Percentiles rank a stretch among this genome's conserved stretches.
Evolutionary conservation across 2,329 filamentous ascomycete genomes (phyloP).

Genomic region (Cercospora sp.): DNA sequence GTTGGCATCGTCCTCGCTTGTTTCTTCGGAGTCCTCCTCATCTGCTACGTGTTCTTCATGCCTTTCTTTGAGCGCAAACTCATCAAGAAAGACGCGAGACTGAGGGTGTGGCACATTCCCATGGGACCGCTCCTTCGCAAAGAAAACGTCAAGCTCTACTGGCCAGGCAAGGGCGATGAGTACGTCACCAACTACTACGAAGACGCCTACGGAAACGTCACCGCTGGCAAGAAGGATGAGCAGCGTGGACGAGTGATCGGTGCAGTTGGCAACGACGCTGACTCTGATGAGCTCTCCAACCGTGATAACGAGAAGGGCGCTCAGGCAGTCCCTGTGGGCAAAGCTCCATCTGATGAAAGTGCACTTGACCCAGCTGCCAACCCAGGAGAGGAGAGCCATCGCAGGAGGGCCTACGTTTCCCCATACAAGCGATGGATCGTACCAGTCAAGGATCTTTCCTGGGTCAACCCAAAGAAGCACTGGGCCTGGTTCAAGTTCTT

Average conservation of each 20-base stretch:
- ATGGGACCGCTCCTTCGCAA: conserved; percentile 44
- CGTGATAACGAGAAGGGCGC: background rate
- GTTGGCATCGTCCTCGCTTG: conserved; percentile 56
- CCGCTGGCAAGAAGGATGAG: conserved; percentile 47
- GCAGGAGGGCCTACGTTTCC: background rate
- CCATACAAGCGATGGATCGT: conserved; percentile 39
- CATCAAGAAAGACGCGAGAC: conserved; percentile 61
- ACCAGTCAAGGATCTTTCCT: conserved; percentile 33
- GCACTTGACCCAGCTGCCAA: conserved; percentile 2
- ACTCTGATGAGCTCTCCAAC: conserved; percentile 15
- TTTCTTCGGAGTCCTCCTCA: conserved; percentile 51
- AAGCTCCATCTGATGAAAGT: conserved; percentile 7
- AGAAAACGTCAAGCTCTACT: conserved; percentile 6
- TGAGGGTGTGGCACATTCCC: conserved; percentile 57
- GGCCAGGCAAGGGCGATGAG: background rate
- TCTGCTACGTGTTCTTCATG: conserved; percentile 57
- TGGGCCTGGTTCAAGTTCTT: conserved; percentile 26
- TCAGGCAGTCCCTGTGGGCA: background rate
- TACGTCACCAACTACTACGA: conserved; percentile 21
- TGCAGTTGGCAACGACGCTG: conserved; percentile 18
- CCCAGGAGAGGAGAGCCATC: background rate
- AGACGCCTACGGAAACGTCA: conserved; percentile 21
- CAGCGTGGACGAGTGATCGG: conserved; percentile 45
- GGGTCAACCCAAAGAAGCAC: conserved; percentile 16
- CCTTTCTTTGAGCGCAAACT: conserved; percentile 61